These are phyloP conservation scores for Aspergillus sp. DNA, from an alignment of 2,329 filamentous ascomycete species.

Conservation along the genomic window DNA sequence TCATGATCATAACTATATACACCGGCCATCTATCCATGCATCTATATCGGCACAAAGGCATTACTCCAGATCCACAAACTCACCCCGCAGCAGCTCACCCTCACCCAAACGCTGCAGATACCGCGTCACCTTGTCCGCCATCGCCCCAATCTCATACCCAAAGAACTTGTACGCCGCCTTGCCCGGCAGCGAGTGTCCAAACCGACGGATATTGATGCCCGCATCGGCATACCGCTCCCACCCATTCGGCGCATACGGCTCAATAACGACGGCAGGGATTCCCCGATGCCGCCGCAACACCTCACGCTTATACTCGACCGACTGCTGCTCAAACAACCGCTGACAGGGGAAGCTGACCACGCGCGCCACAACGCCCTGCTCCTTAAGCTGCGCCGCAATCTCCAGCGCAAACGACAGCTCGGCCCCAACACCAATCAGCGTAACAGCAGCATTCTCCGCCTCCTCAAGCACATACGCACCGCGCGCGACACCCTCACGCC, in stretches of 20 bases:
- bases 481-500: slow-evolving; percentile 35
- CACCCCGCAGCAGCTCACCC: slow-evolving; percentile 8
- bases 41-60: background rate
- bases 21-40: background rate
- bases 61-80: slow-evolving; percentile 14
- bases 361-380: slow-evolving; percentile 39
- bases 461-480: slow-evolving; percentile 45
- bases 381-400: slow-evolving; percentile 41
- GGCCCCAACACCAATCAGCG: slow-evolving; percentile 51
- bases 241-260: slow-evolving; percentile 49
- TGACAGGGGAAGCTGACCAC: slow-evolving; percentile 53
- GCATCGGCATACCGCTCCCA: slow-evolving; percentile 54
- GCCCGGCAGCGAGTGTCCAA: slow-evolving; percentile 15
- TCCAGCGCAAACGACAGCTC: slow-evolving; percentile 49
- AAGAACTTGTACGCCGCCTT: slow-evolving; percentile 19
- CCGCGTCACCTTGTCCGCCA: slow-evolving; percentile 9
- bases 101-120: slow-evolving; percentile 8
- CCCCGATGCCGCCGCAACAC: slow-evolving; percentile 39
- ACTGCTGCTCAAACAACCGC: slow-evolving; percentile 49
- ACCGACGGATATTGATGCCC: slow-evolving; percentile 10
- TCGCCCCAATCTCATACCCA: slow-evolving; percentile 10
- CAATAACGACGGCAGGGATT: slow-evolving; percentile 47
- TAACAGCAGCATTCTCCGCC: slow-evolving; percentile 37
- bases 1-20: background rate
- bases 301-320: slow-evolving; percentile 43